These are phyloP conservation scores for Limtongia smithiae DNA, from an alignment of 805 yeast species.

Conservation along the genomic window DNA sequence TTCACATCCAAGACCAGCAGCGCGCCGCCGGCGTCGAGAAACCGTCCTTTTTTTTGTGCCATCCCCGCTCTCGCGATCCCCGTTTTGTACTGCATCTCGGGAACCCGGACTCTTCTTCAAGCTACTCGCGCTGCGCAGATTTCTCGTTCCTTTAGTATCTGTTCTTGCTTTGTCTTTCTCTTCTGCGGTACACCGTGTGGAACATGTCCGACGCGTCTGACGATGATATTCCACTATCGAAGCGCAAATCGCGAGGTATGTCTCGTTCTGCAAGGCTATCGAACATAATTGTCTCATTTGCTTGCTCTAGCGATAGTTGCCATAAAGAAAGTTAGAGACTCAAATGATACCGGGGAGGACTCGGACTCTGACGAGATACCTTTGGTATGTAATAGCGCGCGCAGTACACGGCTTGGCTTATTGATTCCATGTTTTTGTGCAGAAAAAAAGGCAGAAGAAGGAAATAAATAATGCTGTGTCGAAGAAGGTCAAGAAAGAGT, in stretches of 20 bases:
- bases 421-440: neutral
- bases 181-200: neutral
- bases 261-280: neutral
- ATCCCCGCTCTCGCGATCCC: too few species aligned
- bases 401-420: neutral
- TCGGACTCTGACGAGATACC: neutral
- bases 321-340: too few species aligned
- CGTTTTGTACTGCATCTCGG: too few species aligned
- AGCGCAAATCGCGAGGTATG: constrained; percentile 7
- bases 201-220: constrained; percentile 11
- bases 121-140: too few species aligned
- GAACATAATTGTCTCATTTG: too few species aligned
- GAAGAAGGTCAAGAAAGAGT: neutral
- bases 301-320: too few species aligned
- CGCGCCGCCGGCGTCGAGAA: too few species aligned
- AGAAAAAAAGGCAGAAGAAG: neutral
- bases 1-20: too few species aligned
- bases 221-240: constrained; percentile 22
- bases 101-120: too few species aligned
- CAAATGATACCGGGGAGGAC: neutral
- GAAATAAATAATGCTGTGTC: neutral
- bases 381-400: neutral
- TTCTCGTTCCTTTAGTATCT: too few species aligned
- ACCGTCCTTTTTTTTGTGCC: too few species aligned
- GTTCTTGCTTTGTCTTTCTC: neutral